Evolutionary conservation across 371 early-diverging fungal species (phyloP).

Genomic region (Circinella umbellata): DNA sequence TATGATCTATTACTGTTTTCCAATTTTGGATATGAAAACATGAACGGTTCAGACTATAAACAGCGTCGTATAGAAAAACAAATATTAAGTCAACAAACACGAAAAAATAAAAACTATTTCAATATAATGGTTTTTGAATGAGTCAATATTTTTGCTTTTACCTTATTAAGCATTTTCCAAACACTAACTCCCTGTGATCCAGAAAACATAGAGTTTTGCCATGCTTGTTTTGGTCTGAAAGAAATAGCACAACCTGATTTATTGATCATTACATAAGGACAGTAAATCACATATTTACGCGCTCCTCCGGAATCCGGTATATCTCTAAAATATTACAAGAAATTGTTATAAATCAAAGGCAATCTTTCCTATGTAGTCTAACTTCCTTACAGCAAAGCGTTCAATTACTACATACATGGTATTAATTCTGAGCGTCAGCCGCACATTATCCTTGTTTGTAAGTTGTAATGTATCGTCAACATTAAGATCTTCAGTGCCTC

Average conservation of each 20-base stretch:
- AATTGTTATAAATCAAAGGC: no score
- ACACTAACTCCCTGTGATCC: conserved; percentile 63
- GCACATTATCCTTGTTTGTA: conserved; percentile 65
- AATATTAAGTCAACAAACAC: neutral
- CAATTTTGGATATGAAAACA: conserved; percentile 91
- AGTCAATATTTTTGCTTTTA: neutral
- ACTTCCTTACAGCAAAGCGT: neutral
- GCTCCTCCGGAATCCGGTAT: conserved; percentile 73
- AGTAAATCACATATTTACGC: conserved; percentile 66
- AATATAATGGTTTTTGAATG: neutral
- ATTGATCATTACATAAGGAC: conserved; percentile 89
- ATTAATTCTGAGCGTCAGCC: conserved; percentile 73
- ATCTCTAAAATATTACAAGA: conserved; percentile 28
- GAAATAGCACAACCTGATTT: conserved; percentile 85
- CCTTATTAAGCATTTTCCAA: conserved; percentile 37
- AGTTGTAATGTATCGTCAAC: conserved; percentile 75
- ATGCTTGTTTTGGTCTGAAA: conserved; percentile 82
- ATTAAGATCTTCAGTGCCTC: conserved; percentile 70
- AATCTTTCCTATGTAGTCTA: no score
- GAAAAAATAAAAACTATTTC: neutral
- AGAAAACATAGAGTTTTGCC: conserved; percentile 73
- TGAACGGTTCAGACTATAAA: conserved; percentile 73
- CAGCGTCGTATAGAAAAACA: neutral
- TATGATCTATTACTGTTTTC: conserved; percentile 85
- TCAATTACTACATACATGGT: conserved; percentile 51